Conservation (phyloP, 2,329 filamentous ascomycete genomes). For the Fusarium coffeatum region DNA sequence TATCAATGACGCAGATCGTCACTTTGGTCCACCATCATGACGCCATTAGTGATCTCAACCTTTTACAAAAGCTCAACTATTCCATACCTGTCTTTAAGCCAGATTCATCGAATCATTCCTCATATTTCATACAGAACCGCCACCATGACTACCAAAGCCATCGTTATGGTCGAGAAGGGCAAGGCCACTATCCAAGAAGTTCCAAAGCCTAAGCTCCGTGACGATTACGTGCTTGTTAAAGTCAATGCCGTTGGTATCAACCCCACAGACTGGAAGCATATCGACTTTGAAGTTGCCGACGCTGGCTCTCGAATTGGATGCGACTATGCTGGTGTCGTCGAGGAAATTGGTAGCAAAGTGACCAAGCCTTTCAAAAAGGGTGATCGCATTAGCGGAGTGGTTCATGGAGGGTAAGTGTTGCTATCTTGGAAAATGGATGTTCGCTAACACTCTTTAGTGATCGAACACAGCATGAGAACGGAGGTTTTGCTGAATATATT, state of each 20-base stretch:
- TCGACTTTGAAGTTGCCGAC: slow-evolving; percentile 31
- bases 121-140: not conserved
- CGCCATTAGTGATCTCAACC: not conserved
- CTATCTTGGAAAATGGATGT: not conserved
- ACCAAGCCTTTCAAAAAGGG: slow-evolving; percentile 56
- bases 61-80: not conserved
- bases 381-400: slow-evolving; percentile 55
- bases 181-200: slow-evolving; percentile 13
- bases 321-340: slow-evolving; percentile 61
- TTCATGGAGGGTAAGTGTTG: slow-evolving; percentile 18
- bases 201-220: slow-evolving; percentile 14
- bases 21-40: not conserved
- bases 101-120: not conserved
- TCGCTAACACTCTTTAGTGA: not conserved
- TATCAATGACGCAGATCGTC: not conserved
- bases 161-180: slow-evolving; percentile 12
- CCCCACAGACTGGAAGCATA: slow-evolving; percentile 51
- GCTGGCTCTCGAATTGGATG: slow-evolving; percentile 50
- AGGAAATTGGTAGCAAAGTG: slow-evolving; percentile 57
- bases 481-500: slow-evolving; percentile 56
- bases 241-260: slow-evolving; percentile 51
- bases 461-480: slow-evolving; percentile 43
- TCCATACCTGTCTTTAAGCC: not conserved
- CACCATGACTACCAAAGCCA: slow-evolving; percentile 18
- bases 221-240: slow-evolving; percentile 49